Evolutionary conservation across 2,329 filamentous ascomycete species (phyloP), one percentile per base, ranked within the genome.

Genomic region (Tolypocladium capitatum): DNA sequence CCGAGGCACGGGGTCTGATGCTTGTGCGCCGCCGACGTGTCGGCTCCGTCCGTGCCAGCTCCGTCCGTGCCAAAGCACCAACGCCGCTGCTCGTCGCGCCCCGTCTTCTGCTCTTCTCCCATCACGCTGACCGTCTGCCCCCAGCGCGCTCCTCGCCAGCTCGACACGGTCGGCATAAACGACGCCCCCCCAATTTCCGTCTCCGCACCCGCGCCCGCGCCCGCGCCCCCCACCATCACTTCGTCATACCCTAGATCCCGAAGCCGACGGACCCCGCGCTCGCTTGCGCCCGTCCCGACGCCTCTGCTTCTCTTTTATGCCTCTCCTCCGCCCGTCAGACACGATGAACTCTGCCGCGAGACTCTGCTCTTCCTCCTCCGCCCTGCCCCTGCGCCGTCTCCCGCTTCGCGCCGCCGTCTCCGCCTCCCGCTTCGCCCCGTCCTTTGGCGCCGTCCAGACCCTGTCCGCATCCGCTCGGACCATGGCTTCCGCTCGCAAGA

Each of bases 401-500:
- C 55, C 58, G 47, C 47, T 58, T 51, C 51, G 52, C 50, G 47
- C 55, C 46, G 55, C 52, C 52, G 55, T 57, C 53, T 59, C 61
- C 56, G 61, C 67, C 53, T 58, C 62, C 55, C 53, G 65, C 55
- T 72, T 72, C 63, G 63, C 64, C 45, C 61, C 68, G 24, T 69
- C 44, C 86, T 66, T 64, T 50, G 65, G 63, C 52, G 63, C 64
- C 50, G 53, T 63, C 47, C 63, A 67, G 52, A 66, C 64, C 38
- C 56, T 60, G 45, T 64, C 87, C 0, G 82, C 94, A n/a, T 85
- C 87, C 2, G 80, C 86, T 55, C 66, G 68, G 65, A 74, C 68
- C 60, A 80, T 83, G 78, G 72, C 75, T 49, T 68, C 75, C 56
- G 47, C 57, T 59, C 74, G 78, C 63, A 98, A 97, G 84, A 97